These are phyloP conservation scores for Aspergillus sp. DNA, from an alignment of 2,329 filamentous ascomycete species.

Conservation along the genomic window DNA sequence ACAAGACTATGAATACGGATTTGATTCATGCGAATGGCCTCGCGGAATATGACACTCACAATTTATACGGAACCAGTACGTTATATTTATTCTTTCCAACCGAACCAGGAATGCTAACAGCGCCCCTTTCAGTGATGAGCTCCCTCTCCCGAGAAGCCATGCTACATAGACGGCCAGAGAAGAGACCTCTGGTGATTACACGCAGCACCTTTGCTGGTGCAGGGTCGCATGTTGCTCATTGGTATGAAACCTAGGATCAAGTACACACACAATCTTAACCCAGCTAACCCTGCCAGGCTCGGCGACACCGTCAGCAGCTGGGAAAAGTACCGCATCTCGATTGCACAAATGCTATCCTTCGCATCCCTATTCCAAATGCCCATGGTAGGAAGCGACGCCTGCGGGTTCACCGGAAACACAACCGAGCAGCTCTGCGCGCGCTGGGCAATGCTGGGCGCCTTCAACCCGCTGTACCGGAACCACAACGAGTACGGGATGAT, in stretches of 20 bases:
- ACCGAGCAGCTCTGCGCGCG: slow-evolving; percentile 69
- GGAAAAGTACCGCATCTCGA: slow-evolving; percentile 60
- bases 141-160: slow-evolving; percentile 64
- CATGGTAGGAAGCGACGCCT: slow-evolving; percentile 71
- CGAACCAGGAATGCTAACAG: background rate
- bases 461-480: slow-evolving; percentile 74
- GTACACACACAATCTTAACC: background rate
- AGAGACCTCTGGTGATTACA: slow-evolving; percentile 71
- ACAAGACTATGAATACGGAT: slow-evolving; percentile 66
- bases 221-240: slow-evolving; percentile 60
- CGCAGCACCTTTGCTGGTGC: slow-evolving; percentile 74
- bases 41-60: slow-evolving; percentile 73
- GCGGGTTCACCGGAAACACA: slow-evolving; percentile 69
- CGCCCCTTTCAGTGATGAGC: slow-evolving; percentile 60
- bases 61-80: slow-evolving; percentile 67
- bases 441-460: slow-evolving; percentile 72
- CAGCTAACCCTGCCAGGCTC: slow-evolving; percentile 39
- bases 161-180: slow-evolving; percentile 61
- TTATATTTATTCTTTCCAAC: background rate
- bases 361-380: slow-evolving; percentile 67
- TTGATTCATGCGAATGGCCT: slow-evolving; percentile 64
- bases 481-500: slow-evolving; percentile 60
- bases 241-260: slow-evolving; percentile 27
- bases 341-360: slow-evolving; percentile 61
- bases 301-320: slow-evolving; percentile 62